Base-by-base conservation (phyloP, 169 alveolate genomes). In the Plasmodium fragile region DNA sequence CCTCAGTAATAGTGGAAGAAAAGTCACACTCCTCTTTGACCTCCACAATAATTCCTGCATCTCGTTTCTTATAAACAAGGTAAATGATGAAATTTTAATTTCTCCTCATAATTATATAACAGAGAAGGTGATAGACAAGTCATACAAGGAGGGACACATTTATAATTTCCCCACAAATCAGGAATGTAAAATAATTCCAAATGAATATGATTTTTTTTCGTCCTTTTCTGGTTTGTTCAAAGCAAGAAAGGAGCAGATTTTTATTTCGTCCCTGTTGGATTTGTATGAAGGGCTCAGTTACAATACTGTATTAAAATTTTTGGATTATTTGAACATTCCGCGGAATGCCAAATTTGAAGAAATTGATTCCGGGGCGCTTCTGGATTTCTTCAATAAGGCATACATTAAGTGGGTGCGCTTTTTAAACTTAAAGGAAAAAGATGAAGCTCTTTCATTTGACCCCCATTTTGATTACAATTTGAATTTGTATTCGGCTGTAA, bases 21-120 rank as follows among this genome's bases (percentile, higher is more conserved):
- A 89, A 78, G 94, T 89, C 11, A 89, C 94, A 28, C 72, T 89
- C 81, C 52, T 89, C 28, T 89, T 89, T 89, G 94, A 89, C 32
- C 55, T 89, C 32, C 91, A 89, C 82, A 30, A 89, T 79, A 89
- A 89, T 65, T 89, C 94, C 36, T 79, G 94, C 70, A 80, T 80
- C 10, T 89, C 94, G 13, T 89, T 78, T 89, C 83, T 89, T 43
- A 79, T 89, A 28, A 89, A 89, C 45, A 89, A 89, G 69, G 82
- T n/a, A 6, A 89, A 79, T 78, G 65, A 89, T 89, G 94, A 89
- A 89, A 89, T 89, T 45, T 79, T 89, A 78, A 69, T 89, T 69
- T 89, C 94, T 13, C 94, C 94, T 1, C 82, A 89, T 80, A 89
- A 89, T 89, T 78, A 80, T 69, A 52, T 89, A 89, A 80, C 94